phyloP scores from a whole-genome alignment of 768 basidiomycete genomes.

The Fomitopsis serialis region DNA sequence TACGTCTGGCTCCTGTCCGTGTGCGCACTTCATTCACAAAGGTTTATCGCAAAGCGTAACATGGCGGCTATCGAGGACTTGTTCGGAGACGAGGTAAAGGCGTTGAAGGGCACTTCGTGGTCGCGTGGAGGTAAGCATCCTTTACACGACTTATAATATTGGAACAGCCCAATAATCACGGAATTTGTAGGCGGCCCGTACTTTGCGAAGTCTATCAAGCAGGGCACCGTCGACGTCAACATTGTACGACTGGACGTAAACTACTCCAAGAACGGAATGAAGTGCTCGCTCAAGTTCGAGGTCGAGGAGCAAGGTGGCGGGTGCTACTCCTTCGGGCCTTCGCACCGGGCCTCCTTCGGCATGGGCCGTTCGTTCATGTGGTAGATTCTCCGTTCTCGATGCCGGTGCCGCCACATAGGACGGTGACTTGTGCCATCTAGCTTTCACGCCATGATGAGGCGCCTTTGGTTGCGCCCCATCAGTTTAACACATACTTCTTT shows the following conservation, averaged over 20 bases:
- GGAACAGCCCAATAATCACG: not conserved
- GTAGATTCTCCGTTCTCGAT: not conserved
- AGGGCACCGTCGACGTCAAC: conserved; percentile 28
- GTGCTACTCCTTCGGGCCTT: not conserved
- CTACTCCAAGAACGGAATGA: conserved; percentile 37
- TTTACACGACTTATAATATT: not conserved
- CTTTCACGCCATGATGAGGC: too few species aligned
- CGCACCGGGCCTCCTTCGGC: not conserved
- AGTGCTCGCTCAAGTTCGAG: conserved; percentile 36
- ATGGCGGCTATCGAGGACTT: not conserved
- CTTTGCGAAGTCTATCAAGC: conserved; percentile 34
- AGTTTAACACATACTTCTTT: too few species aligned
- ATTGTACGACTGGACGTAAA: conserved; percentile 30
- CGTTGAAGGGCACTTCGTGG: not conserved
- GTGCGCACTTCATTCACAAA: not conserved
- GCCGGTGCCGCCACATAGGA: too few species aligned
- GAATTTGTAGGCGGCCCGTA: conserved; percentile 13
- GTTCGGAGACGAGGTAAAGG: not conserved
- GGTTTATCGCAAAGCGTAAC: not conserved
- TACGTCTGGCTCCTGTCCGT: conserved; percentile 12
- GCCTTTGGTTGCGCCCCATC: too few species aligned
- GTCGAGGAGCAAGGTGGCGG: conserved; percentile 21
- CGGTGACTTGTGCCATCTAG: too few species aligned
- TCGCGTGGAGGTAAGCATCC: not conserved
- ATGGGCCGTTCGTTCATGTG: not conserved